A percentile compares a stretch with the other conserved stretches of the same genome.
Conservation (phyloP, 768 basidiomycete genomes). For the Lactarius evosmus region DNA sequence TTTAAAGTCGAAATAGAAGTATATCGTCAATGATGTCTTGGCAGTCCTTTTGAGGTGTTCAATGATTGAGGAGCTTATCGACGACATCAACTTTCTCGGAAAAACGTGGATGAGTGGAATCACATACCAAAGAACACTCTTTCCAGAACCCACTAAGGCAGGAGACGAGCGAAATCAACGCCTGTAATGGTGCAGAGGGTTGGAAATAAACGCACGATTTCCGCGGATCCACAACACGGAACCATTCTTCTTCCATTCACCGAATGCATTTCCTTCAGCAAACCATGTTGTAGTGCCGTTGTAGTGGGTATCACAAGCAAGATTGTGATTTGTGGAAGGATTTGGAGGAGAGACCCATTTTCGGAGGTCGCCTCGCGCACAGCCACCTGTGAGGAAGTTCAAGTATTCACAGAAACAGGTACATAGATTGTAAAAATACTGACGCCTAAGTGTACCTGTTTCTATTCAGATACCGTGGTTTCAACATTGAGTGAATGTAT, state of each 20-base stretch:
- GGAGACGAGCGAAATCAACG: neutral
- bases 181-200: too few species aligned
- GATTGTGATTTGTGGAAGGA: slow-evolving; percentile 12
- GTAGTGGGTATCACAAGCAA: neutral
- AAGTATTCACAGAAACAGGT: neutral
- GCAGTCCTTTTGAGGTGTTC: neutral
- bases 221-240: slow-evolving; percentile 15
- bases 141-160: slow-evolving; percentile 4
- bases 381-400: neutral
- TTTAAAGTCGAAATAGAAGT: slow-evolving; percentile 1
- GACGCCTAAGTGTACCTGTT: neutral
- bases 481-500: neutral
- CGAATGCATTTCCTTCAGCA: neutral
- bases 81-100: neutral
- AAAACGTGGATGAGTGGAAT: accelerated
- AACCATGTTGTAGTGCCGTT: slow-evolving; percentile 9
- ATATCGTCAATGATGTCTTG: accelerated
- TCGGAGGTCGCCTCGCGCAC: neutral
- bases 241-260: neutral
- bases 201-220: neutral
- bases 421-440: neutral
- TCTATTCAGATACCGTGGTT: neutral
- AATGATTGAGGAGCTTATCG: neutral
- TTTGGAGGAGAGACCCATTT: slow-evolving; percentile 12
- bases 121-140: slow-evolving; percentile 11